Conservation (phyloP, 169 alveolate genomes). For the Plasmodium knowlesi region DNA sequence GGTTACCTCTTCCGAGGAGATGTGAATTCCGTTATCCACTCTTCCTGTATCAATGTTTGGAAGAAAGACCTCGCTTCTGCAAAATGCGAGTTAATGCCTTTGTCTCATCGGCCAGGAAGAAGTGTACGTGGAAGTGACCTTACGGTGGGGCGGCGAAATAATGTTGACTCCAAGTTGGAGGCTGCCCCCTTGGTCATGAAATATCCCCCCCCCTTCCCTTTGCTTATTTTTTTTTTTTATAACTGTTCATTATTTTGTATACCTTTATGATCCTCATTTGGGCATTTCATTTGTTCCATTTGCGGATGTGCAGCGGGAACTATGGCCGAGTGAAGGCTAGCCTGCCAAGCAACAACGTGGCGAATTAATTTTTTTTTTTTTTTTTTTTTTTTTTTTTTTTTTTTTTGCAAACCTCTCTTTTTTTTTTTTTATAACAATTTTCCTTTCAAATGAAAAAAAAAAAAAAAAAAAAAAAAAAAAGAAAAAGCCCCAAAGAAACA, state of each 20-base stretch:
- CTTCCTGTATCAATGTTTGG: neutral
- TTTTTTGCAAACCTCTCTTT: neutral
- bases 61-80: neutral
- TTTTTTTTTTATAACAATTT: too few species aligned
- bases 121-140: neutral
- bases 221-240: too few species aligned
- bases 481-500: neutral
- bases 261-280: neutral
- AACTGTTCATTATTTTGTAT: neutral
- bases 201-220: neutral
- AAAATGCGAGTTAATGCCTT: neutral
- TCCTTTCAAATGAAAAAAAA: neutral
- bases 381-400: too few species aligned
- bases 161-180: neutral
- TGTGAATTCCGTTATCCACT: neutral
- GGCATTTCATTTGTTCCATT: neutral
- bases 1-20: neutral
- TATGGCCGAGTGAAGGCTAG: too few species aligned
- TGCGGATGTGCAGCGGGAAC: neutral
- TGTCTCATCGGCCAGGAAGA: neutral
- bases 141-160: neutral
- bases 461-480: too few species aligned
- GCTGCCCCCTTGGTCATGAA: neutral
- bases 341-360: neutral
- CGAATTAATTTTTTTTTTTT: neutral